Percentiles rank a stretch among this genome's conserved stretches.
Evolutionary conservation across 1,284 basidiomycete genomes (phyloP).

Genomic region (Melampsora allii-populina): DNA sequence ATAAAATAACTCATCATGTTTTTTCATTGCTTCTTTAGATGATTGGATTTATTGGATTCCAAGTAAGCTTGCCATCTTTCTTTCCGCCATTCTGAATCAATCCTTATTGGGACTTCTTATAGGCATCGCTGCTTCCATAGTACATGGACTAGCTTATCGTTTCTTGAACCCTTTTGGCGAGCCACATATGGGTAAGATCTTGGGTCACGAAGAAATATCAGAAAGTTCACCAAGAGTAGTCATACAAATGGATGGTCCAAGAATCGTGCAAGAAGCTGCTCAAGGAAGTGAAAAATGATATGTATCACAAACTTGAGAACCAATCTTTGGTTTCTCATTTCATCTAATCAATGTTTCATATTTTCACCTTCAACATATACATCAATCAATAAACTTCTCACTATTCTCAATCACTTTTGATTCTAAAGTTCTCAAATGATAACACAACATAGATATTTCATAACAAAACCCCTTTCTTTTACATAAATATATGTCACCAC

Average conservation of each 20-base stretch:
- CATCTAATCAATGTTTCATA: too few relatives aligned
- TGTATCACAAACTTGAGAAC: too few relatives aligned
- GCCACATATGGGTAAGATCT: background rate
- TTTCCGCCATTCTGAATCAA: background rate
- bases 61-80: background rate
- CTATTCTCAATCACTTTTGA: too few relatives aligned
- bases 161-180: conserved; percentile 12
- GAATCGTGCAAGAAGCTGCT: background rate
- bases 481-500: too few relatives aligned
- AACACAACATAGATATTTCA: too few relatives aligned
- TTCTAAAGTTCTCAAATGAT: too few relatives aligned
- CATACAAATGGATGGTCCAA: background rate
- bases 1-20: background rate
- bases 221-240: background rate
- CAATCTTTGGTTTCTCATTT: too few relatives aligned
- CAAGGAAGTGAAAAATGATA: too few relatives aligned
- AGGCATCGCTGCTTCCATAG: conserved; percentile 11
- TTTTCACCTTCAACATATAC: too few relatives aligned
- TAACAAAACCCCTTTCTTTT: too few relatives aligned
- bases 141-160: conserved; percentile 16
- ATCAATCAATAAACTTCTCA: too few relatives aligned
- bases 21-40: background rate
- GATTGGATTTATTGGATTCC: conserved; percentile 39
- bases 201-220: background rate
- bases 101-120: background rate